These are phyloP conservation scores for Alternaria postmessia DNA, from an alignment of 2,329 filamentous ascomycete genomes.

Conservation along the genomic window DNA sequence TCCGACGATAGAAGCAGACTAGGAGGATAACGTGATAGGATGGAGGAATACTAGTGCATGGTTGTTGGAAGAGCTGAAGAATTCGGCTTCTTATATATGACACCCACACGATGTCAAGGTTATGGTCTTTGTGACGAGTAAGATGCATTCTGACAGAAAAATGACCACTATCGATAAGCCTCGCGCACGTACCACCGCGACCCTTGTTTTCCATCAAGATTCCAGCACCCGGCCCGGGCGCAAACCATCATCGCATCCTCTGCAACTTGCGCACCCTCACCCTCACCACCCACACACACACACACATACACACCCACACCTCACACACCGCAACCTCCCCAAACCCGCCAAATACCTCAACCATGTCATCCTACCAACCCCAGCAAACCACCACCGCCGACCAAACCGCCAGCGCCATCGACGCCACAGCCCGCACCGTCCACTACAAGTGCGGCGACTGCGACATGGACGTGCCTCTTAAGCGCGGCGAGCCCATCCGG, in stretches of 20 bases:
- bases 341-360: too few relatives aligned
- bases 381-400: neutral
- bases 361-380: conserved; percentile 4
- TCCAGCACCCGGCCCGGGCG: neutral
- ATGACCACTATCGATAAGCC: conserved; percentile 5
- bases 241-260: neutral
- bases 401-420: conserved; percentile 24
- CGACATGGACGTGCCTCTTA: conserved; percentile 76
- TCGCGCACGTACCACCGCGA: conserved; percentile 8
- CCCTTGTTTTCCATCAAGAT: conserved; percentile 5
- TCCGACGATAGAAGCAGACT: too few relatives aligned
- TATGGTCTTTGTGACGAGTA: too few relatives aligned
- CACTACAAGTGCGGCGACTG: conserved; percentile 79
- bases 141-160: too few relatives aligned
- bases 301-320: too few relatives aligned
- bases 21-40: too few relatives aligned
- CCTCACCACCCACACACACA: too few relatives aligned
- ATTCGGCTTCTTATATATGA: too few relatives aligned
- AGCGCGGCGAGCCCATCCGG: conserved; percentile 80
- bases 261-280: neutral
- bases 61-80: too few relatives aligned
- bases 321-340: neutral
- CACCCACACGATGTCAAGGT: too few relatives aligned
- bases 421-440: conserved; percentile 56
- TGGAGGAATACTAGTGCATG: too few relatives aligned